Evolutionary conservation across 2,329 filamentous ascomycete species (phyloP).

Genomic region (Endoconidiophora laricicola): DNA sequence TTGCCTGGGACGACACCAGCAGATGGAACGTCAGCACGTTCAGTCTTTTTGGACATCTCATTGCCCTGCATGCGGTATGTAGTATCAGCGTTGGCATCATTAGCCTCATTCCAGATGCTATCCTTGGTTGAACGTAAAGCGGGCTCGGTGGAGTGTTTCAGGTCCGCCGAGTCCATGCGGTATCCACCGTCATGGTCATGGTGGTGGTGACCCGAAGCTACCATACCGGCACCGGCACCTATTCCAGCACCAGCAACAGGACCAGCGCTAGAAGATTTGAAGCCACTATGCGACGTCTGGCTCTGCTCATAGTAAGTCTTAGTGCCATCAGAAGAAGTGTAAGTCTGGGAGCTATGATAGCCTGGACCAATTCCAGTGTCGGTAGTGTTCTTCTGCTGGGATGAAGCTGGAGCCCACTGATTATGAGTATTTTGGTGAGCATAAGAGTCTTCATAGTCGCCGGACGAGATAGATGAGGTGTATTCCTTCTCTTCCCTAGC

Average conservation of each 20-base stretch:
- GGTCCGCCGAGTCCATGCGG: neutral
- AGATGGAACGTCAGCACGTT: slow-evolving; percentile 1
- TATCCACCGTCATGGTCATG: slow-evolving; percentile 2
- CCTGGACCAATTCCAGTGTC: slow-evolving; percentile 1
- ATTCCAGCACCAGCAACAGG: neutral
- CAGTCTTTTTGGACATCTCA: slow-evolving; percentile 1
- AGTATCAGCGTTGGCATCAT: neutral
- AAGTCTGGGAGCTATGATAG: neutral
- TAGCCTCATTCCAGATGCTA: neutral
- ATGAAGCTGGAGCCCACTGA: slow-evolving; percentile 5
- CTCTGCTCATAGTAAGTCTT: slow-evolving; percentile 3
- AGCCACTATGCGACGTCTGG: neutral
- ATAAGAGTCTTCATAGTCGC: slow-evolving; percentile 5
- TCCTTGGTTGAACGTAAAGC: slow-evolving; percentile 1
- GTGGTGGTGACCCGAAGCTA: slow-evolving; percentile 2
- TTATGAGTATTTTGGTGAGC: neutral
- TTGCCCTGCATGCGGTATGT: slow-evolving; percentile 9
- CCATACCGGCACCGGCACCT: slow-evolving; percentile 1
- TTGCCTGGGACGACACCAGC: neutral
- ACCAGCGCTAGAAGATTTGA: neutral
- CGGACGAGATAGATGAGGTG: slow-evolving; percentile 8
- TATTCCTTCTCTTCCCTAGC: slow-evolving; percentile 6
- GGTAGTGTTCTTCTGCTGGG: slow-evolving; percentile 4
- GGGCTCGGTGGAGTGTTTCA: slow-evolving; percentile 5
- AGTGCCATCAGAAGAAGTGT: neutral